Base-by-base conservation (phyloP, 352 stramenopile genomes). In the Globisporangium paroecandrum region DNA sequence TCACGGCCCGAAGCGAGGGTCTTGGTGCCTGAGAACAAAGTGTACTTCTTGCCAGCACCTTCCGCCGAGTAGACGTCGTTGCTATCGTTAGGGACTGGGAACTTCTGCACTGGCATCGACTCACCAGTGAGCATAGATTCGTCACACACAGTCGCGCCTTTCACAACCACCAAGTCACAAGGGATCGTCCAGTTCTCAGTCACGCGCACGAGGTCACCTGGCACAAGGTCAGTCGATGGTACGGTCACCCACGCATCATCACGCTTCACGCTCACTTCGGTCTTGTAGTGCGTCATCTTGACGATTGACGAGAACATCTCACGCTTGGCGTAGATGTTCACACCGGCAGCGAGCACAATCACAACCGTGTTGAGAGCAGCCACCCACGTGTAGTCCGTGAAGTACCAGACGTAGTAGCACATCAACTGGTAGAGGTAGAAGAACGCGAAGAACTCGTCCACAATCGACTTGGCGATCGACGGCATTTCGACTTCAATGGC, bases 21-120 rank as follows among this genome's bases (percentile, higher is more conserved):
- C 27, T 77, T 84, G 0, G 89, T 96, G 29, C 92, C 92, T 15
- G 89, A 89, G 63, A 91, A 97, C 3, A 98, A 76, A 34, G 89
- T 97, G 73, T 96, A 83, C 67, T 90, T 90, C 71, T 95, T 95
- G 66, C 90, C 81, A 13, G 57, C 72, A 51, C 81, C 82, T 18
- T 86, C 70, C 7, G 76, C 62, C 18, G 78, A 72, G 74, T 89
- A 91, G 34, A 85, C 79, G 27, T 88, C 70, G 29, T 58, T 71
- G 65, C 76, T 88, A 59, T 82, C 74, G 36, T 75, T 72, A 0
- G 82, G 81, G 20, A 89, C 57, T 9, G 82, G 81, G 69, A 89
- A 87, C 69, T 97, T 98, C 57, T 88, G 82, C 53, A 97, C 88
- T 1, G 91, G 90, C 75, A 95, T 96, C 15, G 90, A 91, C 65